Percentiles rank a stretch among this genome's conserved stretches.
Evolutionary conservation across 73 alveolate species (phyloP).

Genomic region (Durusdinium trenchii): DNA sequence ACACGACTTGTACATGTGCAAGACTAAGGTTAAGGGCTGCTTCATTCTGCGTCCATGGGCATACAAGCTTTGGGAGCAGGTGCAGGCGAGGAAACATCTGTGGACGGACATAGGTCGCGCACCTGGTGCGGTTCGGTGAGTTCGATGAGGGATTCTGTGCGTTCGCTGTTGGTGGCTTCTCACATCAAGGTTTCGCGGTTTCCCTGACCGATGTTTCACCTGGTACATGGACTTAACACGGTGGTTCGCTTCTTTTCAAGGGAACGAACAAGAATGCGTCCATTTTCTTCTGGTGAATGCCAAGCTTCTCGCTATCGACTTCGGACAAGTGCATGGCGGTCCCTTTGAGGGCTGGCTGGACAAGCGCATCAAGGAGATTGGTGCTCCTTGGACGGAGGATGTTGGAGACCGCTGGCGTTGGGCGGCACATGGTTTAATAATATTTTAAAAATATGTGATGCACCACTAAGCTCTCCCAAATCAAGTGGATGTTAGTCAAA

Average conservation of each 20-base stretch:
- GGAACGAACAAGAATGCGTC: not conserved
- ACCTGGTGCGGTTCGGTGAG: not conserved
- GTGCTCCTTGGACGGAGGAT: conserved; percentile 87
- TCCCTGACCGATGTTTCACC: not conserved
- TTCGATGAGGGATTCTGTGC: not conserved
- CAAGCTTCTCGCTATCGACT: not conserved
- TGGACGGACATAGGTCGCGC: not conserved
- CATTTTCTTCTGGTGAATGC: not conserved
- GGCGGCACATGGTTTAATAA: too few species aligned
- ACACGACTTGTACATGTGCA: too few species aligned
- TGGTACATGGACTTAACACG: not conserved
- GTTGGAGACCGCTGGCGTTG: too few species aligned
- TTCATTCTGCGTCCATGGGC: conserved; percentile 98
- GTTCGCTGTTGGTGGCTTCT: not conserved
- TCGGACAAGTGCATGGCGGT: not conserved
- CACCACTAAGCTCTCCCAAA: too few species aligned
- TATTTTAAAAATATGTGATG: too few species aligned
- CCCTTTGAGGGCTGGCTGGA: conserved; percentile 96
- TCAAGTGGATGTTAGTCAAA: too few species aligned
- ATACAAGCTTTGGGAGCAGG: conserved; percentile 98
- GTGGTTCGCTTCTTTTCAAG: not conserved
- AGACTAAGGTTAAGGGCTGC: conserved; percentile 97
- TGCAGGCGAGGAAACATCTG: conserved; percentile 94
- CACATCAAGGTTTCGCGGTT: not conserved
- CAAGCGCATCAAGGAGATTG: conserved; percentile 96